phyloP scores from a whole-genome alignment of 225 moss, liverwort and hornwort genomes.

The Climacium dendroides region DNA sequence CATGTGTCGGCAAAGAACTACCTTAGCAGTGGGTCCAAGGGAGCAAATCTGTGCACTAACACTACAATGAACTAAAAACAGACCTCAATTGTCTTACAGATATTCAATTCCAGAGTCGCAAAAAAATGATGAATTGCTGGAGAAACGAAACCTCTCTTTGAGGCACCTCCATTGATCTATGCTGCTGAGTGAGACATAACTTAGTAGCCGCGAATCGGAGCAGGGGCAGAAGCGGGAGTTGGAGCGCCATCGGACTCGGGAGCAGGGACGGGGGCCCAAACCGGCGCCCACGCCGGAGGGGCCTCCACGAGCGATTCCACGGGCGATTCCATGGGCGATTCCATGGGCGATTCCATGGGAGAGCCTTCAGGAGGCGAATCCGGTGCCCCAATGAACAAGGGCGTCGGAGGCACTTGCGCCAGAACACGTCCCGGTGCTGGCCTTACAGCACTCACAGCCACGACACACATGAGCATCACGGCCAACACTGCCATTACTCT shows the following conservation, averaged over 20 bases:
- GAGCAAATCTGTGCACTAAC: not conserved
- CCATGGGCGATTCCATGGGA: no score
- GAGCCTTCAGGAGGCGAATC: not conserved
- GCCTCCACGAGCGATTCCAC: not conserved
- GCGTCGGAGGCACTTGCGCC: not conserved
- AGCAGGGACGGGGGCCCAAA: not conserved
- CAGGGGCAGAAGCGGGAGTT: not conserved
- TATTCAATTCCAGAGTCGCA: not conserved
- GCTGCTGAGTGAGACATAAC: no score
- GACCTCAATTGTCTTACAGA: not conserved
- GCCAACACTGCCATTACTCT: not conserved
- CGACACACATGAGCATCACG: not conserved
- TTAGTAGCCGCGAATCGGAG: not conserved
- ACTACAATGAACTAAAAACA: not conserved
- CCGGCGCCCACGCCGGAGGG: not conserved
- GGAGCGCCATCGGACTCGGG: not conserved
- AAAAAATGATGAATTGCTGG: not conserved
- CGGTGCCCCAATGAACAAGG: not conserved
- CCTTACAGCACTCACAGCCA: slow-evolving; percentile 4
- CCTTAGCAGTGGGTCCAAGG: not conserved
- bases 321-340: not conserved
- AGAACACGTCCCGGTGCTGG: not conserved
- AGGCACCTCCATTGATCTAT: not conserved
- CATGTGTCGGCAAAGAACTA: not conserved
- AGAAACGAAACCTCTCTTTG: not conserved